Conservation (phyloP, 2,329 filamentous ascomycete species). For the Beauveria scarabaeidicola region DNA sequence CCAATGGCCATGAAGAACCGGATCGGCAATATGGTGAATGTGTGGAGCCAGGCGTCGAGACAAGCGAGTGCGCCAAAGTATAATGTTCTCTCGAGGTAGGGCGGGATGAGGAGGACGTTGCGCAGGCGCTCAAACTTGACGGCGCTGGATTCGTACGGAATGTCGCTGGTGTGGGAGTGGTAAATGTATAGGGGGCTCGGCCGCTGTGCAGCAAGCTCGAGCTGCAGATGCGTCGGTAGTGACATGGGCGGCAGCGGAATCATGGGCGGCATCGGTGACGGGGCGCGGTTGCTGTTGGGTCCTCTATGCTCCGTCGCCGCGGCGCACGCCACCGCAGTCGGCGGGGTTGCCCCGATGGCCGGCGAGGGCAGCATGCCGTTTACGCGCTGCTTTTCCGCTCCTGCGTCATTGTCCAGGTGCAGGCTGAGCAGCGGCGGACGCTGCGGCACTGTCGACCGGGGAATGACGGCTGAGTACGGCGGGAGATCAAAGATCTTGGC, state of each 20-base stretch:
- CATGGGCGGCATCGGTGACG: slow-evolving; percentile 43
- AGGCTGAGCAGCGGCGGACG: slow-evolving; percentile 38
- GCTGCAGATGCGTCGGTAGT: slow-evolving; percentile 54
- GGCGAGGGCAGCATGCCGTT: slow-evolving; percentile 15
- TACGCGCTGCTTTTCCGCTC: slow-evolving; percentile 8
- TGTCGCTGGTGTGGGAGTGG: slow-evolving; percentile 45
- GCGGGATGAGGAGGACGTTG: slow-evolving; percentile 78
- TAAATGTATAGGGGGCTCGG: slow-evolving; percentile 60
- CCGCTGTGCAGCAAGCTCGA: slow-evolving; percentile 53
- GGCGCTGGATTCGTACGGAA: slow-evolving; percentile 83
- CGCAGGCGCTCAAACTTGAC: slow-evolving; percentile 86
- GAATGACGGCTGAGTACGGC: slow-evolving; percentile 25
- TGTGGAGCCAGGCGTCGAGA: slow-evolving; percentile 92
- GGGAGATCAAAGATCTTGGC: slow-evolving; percentile 22
- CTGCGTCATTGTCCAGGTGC: slow-evolving; percentile 23
- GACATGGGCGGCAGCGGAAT: slow-evolving; percentile 60
- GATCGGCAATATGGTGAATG: slow-evolving; percentile 88
- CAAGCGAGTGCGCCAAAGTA: slow-evolving; percentile 86
- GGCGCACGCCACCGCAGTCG: slow-evolving; percentile 18
- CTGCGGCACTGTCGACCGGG: slow-evolving; percentile 38
- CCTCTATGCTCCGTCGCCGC: slow-evolving; percentile 5
- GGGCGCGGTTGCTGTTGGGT: slow-evolving; percentile 24
- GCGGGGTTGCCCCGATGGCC: slow-evolving; percentile 15
- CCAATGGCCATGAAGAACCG: slow-evolving; percentile 74
- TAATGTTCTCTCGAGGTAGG: slow-evolving; percentile 74